Percentiles rank a stretch among this genome's conserved stretches.
Conservation (phyloP, 805 yeast species). For the Helenozyma baotianmanensis region DNA sequence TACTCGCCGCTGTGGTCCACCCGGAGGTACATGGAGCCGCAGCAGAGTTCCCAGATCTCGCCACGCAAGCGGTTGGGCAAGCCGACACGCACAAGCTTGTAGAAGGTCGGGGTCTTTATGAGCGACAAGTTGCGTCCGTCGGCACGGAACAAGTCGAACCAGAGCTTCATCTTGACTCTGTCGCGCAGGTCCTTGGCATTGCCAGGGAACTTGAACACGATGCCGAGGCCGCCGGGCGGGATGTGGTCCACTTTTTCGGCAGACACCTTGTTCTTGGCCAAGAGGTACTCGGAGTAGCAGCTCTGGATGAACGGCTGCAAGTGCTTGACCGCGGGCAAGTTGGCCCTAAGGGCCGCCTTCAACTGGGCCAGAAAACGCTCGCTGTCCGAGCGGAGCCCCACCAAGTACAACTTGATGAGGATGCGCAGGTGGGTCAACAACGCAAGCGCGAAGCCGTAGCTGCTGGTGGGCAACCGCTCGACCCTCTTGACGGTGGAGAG, state of each 20-base stretch:
- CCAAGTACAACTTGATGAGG: constrained; percentile 61
- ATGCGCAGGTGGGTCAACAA: constrained; percentile 64
- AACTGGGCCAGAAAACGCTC: constrained; percentile 74
- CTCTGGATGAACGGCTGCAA: constrained; percentile 63
- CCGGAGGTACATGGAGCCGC: constrained; percentile 79
- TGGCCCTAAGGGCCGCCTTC: constrained; percentile 56
- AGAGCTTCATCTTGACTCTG: constrained; percentile 78
- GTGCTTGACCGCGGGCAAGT: constrained; percentile 55
- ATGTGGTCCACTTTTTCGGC: constrained; percentile 44
- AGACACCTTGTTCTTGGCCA: constrained; percentile 52
- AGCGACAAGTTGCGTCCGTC: constrained; percentile 83
- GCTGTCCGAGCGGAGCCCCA: constrained; percentile 73
- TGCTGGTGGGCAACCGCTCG: constrained; percentile 74
- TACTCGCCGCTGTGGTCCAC: constrained; percentile 61
- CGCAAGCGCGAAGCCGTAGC: constrained; percentile 75
- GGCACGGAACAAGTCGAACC: constrained; percentile 86
- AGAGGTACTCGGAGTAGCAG: constrained; percentile 79
- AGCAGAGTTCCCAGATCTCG: constrained; percentile 90
- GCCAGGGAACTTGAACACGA: constrained; percentile 83
- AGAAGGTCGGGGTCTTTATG: constrained; percentile 70
- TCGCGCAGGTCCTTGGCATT: constrained; percentile 73
- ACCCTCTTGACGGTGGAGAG: constrained; percentile 77
- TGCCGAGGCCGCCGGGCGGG: constrained; percentile 84
- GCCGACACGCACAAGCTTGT: constrained; percentile 82
- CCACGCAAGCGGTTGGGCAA: constrained; percentile 93